Evolutionary conservation across 2,329 filamentous ascomycete species (phyloP), one percentile per base, ranked within the genome.

Genomic region (Stagonosporopsis chrysanthemi): DNA sequence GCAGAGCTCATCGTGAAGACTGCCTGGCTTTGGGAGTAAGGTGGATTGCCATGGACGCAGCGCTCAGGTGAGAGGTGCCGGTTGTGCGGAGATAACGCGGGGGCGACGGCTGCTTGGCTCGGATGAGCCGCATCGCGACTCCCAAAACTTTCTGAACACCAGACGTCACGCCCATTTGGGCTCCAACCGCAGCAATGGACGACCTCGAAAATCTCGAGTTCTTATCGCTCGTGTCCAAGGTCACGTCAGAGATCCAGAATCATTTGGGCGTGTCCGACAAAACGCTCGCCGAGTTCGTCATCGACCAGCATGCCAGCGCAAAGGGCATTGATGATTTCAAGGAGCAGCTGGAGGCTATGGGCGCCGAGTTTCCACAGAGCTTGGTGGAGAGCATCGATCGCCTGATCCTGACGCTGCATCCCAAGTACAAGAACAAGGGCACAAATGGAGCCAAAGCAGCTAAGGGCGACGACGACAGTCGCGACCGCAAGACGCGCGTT

Each of bases 271-370:
- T 97, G 68, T 90, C 86, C 74, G 93, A 99, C 79, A 97, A 96
- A 78, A 97, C 92, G 5, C 87, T 99, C 24, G 93, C 95, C 67
- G 95, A 99, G 78, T 99, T 97, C 74, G 87, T 99, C 70, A 97
- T 99, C 72, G 90, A 90, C 60, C 90, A 97, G 74, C 91, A 96
- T 69, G 79, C 89, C 74, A 86, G 93, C 83, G 90, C 88, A 80
- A 83, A 82, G 48, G 84, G 84, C 26, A 82, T 91, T 54, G 77
- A 83, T 49, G 88, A 90, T 26, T 99, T 98, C 80, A 90, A 90
- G 79, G 81, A 82, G 64, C 87, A 87, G 72, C 83, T 98, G 64
- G 86, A 88, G 65, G 86, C 83, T 28, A 88, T 96, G 77, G 91
- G 90, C 52, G 91, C 89, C 61, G 92, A 89, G 40, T 96, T 97